Conservation (phyloP, 176 grass and related monocot genomes). For the Aegilops longissima region DNA sequence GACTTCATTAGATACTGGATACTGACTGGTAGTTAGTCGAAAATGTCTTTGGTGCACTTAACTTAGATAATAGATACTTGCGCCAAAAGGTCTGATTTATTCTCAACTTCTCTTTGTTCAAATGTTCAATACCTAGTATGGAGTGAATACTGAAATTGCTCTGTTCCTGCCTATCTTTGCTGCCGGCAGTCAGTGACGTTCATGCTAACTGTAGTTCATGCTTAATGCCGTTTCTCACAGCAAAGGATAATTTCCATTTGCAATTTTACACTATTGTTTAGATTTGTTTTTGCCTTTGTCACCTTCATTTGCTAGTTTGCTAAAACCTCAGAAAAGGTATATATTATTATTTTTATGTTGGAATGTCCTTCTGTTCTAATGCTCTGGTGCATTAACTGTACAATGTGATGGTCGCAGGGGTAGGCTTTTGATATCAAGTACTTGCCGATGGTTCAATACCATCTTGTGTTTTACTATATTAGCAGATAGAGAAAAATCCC, state of each 20-base stretch:
- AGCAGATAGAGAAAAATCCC: conserved; percentile 12
- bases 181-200: background rate
- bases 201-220: too few species aligned
- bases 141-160: background rate
- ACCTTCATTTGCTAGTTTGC: background rate
- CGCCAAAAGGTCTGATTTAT: background rate
- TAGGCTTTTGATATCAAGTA: conserved; percentile 46
- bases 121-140: conserved; percentile 7
- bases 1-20: background rate
- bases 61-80: background rate
- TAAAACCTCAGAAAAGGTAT: background rate
- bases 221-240: background rate
- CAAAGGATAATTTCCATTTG: background rate
- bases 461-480: conserved; percentile 18
- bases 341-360: background rate
- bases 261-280: background rate
- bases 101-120: background rate
- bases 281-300: background rate
- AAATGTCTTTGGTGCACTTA: background rate
- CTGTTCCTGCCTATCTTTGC: background rate
- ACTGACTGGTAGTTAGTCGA: background rate
- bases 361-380: conserved; percentile 17
- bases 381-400: conserved; percentile 41
- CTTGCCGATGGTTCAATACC: conserved; percentile 14
- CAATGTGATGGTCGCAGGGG: conserved; percentile 61